phyloP scores from a whole-genome alignment of 23 red algal genomes.

The Gracilaria gracilis region DNA sequence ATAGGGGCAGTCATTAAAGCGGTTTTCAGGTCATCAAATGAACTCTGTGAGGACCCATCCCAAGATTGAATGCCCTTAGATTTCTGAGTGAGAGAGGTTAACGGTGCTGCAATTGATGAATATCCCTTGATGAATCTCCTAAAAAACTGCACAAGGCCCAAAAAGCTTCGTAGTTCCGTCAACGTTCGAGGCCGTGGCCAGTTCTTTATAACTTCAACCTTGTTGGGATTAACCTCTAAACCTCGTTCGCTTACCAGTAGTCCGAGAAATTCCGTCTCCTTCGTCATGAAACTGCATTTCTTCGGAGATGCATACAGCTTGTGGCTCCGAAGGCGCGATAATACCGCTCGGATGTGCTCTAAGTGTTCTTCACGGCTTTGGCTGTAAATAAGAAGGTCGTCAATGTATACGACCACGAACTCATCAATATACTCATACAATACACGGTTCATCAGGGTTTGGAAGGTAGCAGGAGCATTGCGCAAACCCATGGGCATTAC shows the following conservation, averaged over 20 bases:
- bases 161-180: conserved; percentile 31
- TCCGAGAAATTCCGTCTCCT: conserved; percentile 31
- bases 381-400: conserved; percentile 58
- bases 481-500: conserved; percentile 32
- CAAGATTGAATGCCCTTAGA: too few species aligned
- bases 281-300: conserved; percentile 32
- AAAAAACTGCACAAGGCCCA: conserved; percentile 49
- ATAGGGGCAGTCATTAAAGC: conserved; percentile 29
- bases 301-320: conserved; percentile 25
- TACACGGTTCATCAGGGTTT: conserved; percentile 40
- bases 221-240: background rate
- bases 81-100: too few species aligned
- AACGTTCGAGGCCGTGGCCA: conserved; percentile 29
- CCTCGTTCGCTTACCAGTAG: conserved; percentile 8
- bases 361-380: conserved; percentile 30
- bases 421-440: conserved; percentile 25
- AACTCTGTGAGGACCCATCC: too few species aligned
- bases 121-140: conserved; percentile 20
- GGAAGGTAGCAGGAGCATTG: conserved; percentile 48
- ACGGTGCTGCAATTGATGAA: background rate
- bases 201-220: conserved; percentile 23
- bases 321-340: conserved; percentile 1
- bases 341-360: conserved; percentile 18
- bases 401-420: conserved; percentile 42
- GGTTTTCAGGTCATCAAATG: too few species aligned